Base-by-base conservation (phyloP, 1,139 yeast genomes). In the Pichia sp. region DNA sequence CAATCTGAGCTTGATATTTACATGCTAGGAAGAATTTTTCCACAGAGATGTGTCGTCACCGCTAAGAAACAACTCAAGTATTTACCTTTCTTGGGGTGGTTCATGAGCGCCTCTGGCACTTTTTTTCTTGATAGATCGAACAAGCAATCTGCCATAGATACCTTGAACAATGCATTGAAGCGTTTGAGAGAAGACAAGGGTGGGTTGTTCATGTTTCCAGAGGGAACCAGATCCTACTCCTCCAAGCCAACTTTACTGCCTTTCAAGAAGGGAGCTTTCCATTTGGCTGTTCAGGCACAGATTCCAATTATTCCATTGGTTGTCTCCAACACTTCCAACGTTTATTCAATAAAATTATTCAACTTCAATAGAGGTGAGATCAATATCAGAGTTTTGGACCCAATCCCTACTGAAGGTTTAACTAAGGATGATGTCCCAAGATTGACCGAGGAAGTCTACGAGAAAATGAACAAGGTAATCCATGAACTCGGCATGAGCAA, bases 211-310 rank as follows among this genome's bases (percentile, higher is more conserved):
- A 74, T 88, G 63, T 88, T 85, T 67, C 95, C 96, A 14, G 95
- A 88, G 59, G 99, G 99, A 18, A 93, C 98, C 2, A 74, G 99
- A 58, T 85, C 96, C 0, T 83, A 78, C 45, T 60, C 81, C 13
- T 64, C 72, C 19, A 67, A 67, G 30, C 79, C 94, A 35, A 77
- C 70, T 10, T 63, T 93, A 58, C 67, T 85, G 38, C 94, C 95
- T 1, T 85, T 91, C 62, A 91, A 91, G 60, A 93, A 93, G 57
- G 99, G 99, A 34, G 97, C 97, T 0, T 93, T 93, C 75, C 96
- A 91, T 60, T 71, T 91, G 53, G 98, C 99, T 11, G 82, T 82
- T 44, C 94, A 88, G 60, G 95, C 95, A 4, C 77, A 76, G 28
- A 77, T 91, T 24, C 97, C 97, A 18, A 66, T 91, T 31, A 76